phyloP scores from a whole-genome alignment of 768 basidiomycete genomes.

The Lactifluus rugatus region DNA sequence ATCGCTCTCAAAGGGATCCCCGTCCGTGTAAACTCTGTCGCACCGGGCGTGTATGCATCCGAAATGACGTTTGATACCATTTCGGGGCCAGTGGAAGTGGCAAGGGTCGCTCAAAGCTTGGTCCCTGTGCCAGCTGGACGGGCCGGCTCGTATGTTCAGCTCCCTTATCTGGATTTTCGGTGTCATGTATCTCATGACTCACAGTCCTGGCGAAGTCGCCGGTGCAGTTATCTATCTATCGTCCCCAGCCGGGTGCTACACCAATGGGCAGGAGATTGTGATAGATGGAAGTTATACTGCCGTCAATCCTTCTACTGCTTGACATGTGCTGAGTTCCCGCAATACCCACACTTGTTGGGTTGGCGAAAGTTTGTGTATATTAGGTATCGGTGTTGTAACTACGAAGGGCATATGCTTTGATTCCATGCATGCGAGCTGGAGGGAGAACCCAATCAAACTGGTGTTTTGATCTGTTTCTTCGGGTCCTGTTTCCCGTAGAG shows the following conservation, averaged over 20 bases:
- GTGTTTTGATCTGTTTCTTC: background rate
- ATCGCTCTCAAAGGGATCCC: slow-evolving; percentile 57
- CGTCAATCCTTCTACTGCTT: slow-evolving; percentile 54
- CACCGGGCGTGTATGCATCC: slow-evolving; percentile 67
- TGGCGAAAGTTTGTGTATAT: background rate
- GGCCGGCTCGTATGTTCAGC: slow-evolving; percentile 52
- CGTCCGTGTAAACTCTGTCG: slow-evolving; percentile 62
- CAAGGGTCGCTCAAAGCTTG: slow-evolving; percentile 52
- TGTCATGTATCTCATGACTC: background rate
- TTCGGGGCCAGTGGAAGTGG: slow-evolving; percentile 34
- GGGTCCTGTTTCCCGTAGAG: background rate
- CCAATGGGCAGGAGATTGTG: slow-evolving; percentile 68
- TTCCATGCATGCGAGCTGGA: background rate
- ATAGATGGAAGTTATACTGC: slow-evolving; percentile 68
- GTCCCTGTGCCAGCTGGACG: slow-evolving; percentile 51
- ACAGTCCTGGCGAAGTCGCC: slow-evolving; percentile 62
- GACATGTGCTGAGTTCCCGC: slow-evolving; percentile 9
- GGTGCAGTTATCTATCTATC: slow-evolving; percentile 70
- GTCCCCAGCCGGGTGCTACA: slow-evolving; percentile 63
- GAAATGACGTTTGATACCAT: slow-evolving; percentile 61
- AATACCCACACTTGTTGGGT: background rate
- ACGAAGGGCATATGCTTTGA: background rate
- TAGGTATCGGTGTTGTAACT: background rate
- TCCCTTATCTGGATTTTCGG: background rate
- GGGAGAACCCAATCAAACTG: no score